These are phyloP conservation scores for Populus tomentosa DNA, from an alignment of 441 rosid genomes.

Conservation along the genomic window DNA sequence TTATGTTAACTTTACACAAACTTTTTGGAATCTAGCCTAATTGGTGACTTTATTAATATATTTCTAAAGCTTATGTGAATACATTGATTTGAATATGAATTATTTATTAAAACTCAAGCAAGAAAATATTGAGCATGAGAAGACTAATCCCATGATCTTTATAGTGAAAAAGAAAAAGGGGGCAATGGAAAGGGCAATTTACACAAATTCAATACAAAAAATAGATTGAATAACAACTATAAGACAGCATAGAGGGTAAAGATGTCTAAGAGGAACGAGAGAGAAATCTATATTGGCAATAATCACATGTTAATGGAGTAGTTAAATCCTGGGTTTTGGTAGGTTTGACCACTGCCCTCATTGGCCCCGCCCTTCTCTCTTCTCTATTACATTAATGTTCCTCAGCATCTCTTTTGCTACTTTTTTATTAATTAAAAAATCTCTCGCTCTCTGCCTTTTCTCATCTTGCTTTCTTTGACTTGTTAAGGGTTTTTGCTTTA, in stretches of 20 bases:
- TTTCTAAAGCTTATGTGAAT: too few species aligned
- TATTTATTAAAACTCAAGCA: background rate
- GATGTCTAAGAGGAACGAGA: background rate
- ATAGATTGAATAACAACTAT: too few species aligned
- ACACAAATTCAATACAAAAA: too few species aligned
- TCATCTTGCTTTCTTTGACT: conserved; percentile 35
- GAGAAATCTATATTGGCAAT: background rate
- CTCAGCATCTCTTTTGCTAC: background rate
- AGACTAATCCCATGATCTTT: too few species aligned
- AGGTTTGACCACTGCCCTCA: conserved; percentile 59
- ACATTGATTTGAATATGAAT: background rate
- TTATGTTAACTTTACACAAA: too few species aligned
- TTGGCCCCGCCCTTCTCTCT: conserved; percentile 27
- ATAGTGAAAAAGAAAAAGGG: background rate
- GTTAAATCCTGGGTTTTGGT: conserved; percentile 39
- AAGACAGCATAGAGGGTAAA: conserved; percentile 27
- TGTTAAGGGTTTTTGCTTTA: conserved; percentile 15
- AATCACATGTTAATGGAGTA: background rate
- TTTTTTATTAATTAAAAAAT: background rate
- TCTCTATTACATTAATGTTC: conserved; percentile 16
- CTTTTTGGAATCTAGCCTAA: too few species aligned
- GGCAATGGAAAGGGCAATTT: background rate
- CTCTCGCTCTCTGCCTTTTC: conserved; percentile 16
- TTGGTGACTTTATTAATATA: too few species aligned
- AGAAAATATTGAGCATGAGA: background rate